A percentile compares a stretch with the other conserved stretches of the same genome.
phyloP scores from a whole-genome alignment of 2,329 filamentous ascomycete species.

The Pseudogymnoascus sp. region DNA sequence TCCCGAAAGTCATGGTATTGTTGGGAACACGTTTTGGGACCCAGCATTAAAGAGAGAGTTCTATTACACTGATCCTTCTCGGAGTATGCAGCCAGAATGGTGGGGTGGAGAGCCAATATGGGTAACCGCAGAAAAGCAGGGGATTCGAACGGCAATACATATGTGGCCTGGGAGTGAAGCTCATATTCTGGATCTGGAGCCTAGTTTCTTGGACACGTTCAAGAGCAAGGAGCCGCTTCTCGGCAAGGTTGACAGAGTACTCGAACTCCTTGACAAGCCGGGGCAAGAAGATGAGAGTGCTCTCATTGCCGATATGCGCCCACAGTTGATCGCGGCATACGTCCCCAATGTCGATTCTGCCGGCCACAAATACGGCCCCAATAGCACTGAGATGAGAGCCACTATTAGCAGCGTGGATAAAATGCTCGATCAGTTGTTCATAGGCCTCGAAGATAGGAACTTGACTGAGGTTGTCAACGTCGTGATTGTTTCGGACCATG shows the following conservation, averaged over 20 bases:
- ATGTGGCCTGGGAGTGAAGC: conserved; percentile 99
- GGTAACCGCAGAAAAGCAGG: conserved; percentile 82
- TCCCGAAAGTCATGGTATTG: conserved; percentile 85
- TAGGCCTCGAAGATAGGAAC: conserved; percentile 72
- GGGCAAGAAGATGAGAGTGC: conserved; percentile 55
- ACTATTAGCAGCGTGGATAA: conserved; percentile 75
- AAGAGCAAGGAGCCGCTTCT: conserved; percentile 68
- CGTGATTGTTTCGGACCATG: conserved; percentile 93
- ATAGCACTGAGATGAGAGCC: conserved; percentile 79
- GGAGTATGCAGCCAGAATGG: conserved; percentile 81
- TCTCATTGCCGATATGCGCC: conserved; percentile 51
- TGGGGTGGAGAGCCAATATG: conserved; percentile 89
- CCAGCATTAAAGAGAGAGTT: conserved; percentile 70
- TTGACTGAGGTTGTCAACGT: conserved; percentile 86
- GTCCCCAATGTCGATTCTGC: conserved; percentile 86
- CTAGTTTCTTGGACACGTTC: conserved; percentile 76
- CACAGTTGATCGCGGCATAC: conserved; percentile 89
- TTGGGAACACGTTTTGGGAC: conserved; percentile 95
- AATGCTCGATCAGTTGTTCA: conserved; percentile 73
- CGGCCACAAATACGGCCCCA: conserved; percentile 84
- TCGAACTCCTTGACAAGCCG: conserved; percentile 79
- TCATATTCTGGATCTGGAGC: conserved; percentile 66
- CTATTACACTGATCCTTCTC: conserved; percentile 70
- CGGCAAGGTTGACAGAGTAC: conserved; percentile 69
- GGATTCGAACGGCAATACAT: conserved; percentile 74